phyloP scores from a whole-genome alignment of 1,284 basidiomycete species.

The Boletus mariae region DNA sequence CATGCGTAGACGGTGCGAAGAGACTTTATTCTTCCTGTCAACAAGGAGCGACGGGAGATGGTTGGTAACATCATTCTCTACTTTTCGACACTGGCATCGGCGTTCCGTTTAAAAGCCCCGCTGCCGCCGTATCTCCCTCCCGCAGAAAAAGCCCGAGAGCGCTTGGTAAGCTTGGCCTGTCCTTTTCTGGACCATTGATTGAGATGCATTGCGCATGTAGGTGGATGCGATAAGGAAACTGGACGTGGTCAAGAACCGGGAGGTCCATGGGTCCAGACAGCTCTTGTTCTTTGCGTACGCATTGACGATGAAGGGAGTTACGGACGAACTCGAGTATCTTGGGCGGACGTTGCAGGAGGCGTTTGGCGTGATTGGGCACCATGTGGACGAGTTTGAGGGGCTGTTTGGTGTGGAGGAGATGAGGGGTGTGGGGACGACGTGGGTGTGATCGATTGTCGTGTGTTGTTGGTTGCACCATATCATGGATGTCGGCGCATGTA shows the following conservation, averaged over 20 bases:
- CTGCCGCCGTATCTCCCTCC: conserved; percentile 94
- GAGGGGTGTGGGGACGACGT: conserved; percentile 9
- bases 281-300: conserved; percentile 93
- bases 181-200: neutral
- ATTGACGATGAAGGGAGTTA: conserved; percentile 89
- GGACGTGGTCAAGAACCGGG: conserved; percentile 77
- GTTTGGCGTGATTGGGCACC: conserved; percentile 83
- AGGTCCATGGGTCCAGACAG: conserved; percentile 74
- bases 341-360: conserved; percentile 78
- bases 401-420: conserved; percentile 41
- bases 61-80: conserved; percentile 91
- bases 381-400: conserved; percentile 64
- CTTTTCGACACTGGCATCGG: conserved; percentile 84
- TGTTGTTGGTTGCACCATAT: too few relatives aligned
- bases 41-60: conserved; percentile 85
- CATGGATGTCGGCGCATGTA: neutral
- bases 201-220: neutral
- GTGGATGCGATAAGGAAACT: conserved; percentile 79
- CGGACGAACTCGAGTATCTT: conserved; percentile 77
- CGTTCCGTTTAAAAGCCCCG: conserved; percentile 86
- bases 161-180: conserved; percentile 51
- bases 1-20: conserved; percentile 62
- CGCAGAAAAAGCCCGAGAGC: conserved; percentile 76
- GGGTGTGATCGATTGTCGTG: conserved; percentile 12
- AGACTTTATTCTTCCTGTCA: conserved; percentile 89